Percentiles rank a stretch among this genome's conserved stretches.
These are phyloP conservation scores for Batrachochytrium dendrobatidis DNA, from an alignment of 371 early-diverging fungal species.

Conservation along the genomic window DNA sequence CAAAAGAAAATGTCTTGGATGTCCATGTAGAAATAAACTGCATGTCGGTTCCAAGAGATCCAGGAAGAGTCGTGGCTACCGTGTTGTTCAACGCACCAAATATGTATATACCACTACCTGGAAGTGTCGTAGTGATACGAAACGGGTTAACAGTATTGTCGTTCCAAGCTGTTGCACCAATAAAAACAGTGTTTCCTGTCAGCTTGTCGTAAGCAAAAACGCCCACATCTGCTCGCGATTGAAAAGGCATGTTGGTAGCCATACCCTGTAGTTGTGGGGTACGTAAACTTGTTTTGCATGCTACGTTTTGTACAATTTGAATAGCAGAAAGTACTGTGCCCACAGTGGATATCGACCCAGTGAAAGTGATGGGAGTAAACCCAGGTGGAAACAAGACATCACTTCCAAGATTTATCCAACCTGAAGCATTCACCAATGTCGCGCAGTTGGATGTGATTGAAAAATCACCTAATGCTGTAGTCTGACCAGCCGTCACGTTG, in stretches of 20 bases:
- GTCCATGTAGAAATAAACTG: neutral
- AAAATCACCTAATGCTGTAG: neutral
- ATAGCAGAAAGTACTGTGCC: constrained; percentile 5
- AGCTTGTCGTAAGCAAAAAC: neutral
- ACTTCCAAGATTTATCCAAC: neutral
- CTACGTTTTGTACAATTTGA: neutral
- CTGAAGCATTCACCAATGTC: neutral
- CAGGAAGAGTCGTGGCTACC: constrained; percentile 4
- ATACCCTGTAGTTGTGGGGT: neutral
- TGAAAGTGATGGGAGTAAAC: constrained; percentile 5
- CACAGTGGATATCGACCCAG: neutral
- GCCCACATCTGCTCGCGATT: neutral
- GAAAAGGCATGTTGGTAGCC: neutral
- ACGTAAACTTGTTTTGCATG: neutral
- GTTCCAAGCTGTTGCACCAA: neutral
- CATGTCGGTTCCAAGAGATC: neutral
- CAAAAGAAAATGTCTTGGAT: neutral
- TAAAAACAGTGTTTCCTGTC: neutral
- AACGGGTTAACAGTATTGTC: neutral
- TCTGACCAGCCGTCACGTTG: neutral
- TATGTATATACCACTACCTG: neutral
- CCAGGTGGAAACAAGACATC: constrained; percentile 4
- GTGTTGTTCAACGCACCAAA: constrained; percentile 8
- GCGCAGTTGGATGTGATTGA: neutral
- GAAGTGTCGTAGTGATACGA: neutral